phyloP scores from a whole-genome alignment of 1,284 basidiomycete genomes.

The Takashimella tepidaria region DNA sequence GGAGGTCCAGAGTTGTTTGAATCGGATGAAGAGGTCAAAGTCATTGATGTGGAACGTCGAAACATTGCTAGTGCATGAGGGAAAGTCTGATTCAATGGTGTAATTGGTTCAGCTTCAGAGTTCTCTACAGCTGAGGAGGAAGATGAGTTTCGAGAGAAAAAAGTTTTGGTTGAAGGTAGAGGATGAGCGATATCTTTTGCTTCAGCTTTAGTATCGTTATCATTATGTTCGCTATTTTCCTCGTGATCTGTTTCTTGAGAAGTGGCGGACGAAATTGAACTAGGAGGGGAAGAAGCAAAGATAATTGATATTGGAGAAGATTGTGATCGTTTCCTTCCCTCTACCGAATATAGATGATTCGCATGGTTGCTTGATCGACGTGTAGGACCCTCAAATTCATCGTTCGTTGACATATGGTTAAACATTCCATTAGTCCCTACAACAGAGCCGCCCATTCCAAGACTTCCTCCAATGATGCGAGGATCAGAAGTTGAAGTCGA shows the following conservation, averaged over 20 bases:
- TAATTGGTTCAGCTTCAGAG: conserved; percentile 15
- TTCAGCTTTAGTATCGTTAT: not conserved
- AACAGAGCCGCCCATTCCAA: not conserved
- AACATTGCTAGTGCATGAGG: not conserved
- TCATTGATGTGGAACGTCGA: conserved; percentile 8
- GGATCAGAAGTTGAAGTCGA: not conserved
- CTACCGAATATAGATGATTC: not conserved
- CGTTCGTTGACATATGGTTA: too few species aligned
- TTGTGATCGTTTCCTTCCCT: not conserved
- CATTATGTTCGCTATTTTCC: not conserved
- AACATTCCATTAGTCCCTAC: too few species aligned
- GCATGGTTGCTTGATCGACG: not conserved
- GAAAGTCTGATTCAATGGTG: conserved; percentile 22
- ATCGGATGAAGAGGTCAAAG: not conserved
- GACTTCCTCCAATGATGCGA: not conserved
- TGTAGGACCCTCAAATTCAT: not conserved
- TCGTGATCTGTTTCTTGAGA: not conserved
- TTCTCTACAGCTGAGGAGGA: not conserved
- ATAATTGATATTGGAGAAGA: not conserved
- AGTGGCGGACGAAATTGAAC: not conserved
- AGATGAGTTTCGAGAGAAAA: not conserved
- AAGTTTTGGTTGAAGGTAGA: not conserved
- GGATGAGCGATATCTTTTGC: not conserved
- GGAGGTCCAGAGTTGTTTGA: not conserved
- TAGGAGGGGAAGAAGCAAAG: not conserved